These are phyloP conservation scores for Kalanchoe fedtschenkoi DNA, from an alignment of 164 flowering plant species.

Conservation along the genomic window DNA sequence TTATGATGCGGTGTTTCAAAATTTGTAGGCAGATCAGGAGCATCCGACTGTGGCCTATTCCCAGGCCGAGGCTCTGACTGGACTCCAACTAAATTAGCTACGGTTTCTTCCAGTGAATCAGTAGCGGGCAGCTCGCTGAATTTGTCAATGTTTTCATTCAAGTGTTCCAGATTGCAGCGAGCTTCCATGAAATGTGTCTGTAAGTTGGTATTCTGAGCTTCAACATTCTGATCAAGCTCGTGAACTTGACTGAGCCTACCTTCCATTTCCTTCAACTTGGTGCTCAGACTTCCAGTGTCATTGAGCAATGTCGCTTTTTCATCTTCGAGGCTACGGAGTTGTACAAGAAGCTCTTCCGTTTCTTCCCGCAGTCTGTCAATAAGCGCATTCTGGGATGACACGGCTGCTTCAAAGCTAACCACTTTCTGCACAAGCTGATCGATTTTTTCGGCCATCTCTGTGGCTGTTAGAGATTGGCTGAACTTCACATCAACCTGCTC, in stretches of 20 bases:
- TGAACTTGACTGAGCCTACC: slow-evolving; percentile 28
- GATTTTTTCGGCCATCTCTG: slow-evolving; percentile 67
- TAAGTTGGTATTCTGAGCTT: slow-evolving; percentile 19
- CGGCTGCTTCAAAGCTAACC: slow-evolving; percentile 39
- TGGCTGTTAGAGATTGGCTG: slow-evolving; percentile 25
- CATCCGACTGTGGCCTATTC: neutral
- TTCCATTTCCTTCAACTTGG: slow-evolving; percentile 35
- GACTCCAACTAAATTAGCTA: neutral
- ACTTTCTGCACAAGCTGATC: slow-evolving; percentile 77
- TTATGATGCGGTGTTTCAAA: neutral
- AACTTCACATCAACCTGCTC: slow-evolving; percentile 25
- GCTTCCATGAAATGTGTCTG: slow-evolving; percentile 2
- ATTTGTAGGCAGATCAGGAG: neutral
- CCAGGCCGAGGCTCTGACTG: neutral
- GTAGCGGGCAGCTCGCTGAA: neutral
- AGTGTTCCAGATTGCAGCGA: neutral
- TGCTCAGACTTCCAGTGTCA: slow-evolving; percentile 18
- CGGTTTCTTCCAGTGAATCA: neutral
- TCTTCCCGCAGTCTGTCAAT: slow-evolving; percentile 53
- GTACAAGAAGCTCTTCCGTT: slow-evolving; percentile 50
- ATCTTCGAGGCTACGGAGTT: slow-evolving; percentile 47
- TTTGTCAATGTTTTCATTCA: slow-evolving; percentile 2
- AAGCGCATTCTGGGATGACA: slow-evolving; percentile 65
- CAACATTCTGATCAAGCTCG: slow-evolving; percentile 25
- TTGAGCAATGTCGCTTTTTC: slow-evolving; percentile 26